Evolutionary conservation across 148 eudicot species (phyloP).

Genomic region (Polygonum maritimum): DNA sequence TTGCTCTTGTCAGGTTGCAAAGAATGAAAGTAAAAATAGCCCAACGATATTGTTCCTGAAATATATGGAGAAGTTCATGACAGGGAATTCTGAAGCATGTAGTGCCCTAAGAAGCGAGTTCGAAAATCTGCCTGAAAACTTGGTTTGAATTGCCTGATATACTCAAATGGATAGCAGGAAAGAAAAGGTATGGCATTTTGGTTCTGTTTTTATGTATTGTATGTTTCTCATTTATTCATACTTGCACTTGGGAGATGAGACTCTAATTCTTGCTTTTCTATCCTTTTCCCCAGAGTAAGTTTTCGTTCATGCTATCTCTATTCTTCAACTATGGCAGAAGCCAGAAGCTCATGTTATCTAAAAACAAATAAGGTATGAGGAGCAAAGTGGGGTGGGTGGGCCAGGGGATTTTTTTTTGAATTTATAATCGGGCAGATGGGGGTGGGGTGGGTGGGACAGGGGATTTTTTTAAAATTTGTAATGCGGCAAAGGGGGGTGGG

Average conservation of each 20-base stretch:
- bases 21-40: slow-evolving; percentile 49
- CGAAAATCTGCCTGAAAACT: slow-evolving; percentile 62
- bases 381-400: too few relatives aligned
- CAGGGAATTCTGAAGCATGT: slow-evolving; percentile 62
- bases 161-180: slow-evolving; percentile 74
- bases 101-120: slow-evolving; percentile 48
- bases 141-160: slow-evolving; percentile 79
- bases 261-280: too few relatives aligned
- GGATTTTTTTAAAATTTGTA: too few relatives aligned
- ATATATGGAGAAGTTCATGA: slow-evolving; percentile 80
- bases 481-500: too few relatives aligned
- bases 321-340: too few relatives aligned
- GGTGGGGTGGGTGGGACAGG: too few relatives aligned
- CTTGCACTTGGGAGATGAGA: neutral
- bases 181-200: slow-evolving; percentile 51
- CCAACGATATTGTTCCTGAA: slow-evolving; percentile 65
- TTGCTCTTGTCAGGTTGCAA: slow-evolving; percentile 41
- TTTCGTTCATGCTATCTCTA: too few relatives aligned
- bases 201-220: neutral
- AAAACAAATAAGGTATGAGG: too few relatives aligned
- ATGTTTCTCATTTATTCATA: neutral
- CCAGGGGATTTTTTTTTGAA: too few relatives aligned
- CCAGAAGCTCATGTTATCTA: too few relatives aligned
- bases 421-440: too few relatives aligned
- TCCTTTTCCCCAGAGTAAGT: too few relatives aligned